Percentiles rank a stretch among this genome's conserved stretches.
Conservation (phyloP, 2,329 filamentous ascomycete genomes). For the Aspergillus chevalieri region DNA sequence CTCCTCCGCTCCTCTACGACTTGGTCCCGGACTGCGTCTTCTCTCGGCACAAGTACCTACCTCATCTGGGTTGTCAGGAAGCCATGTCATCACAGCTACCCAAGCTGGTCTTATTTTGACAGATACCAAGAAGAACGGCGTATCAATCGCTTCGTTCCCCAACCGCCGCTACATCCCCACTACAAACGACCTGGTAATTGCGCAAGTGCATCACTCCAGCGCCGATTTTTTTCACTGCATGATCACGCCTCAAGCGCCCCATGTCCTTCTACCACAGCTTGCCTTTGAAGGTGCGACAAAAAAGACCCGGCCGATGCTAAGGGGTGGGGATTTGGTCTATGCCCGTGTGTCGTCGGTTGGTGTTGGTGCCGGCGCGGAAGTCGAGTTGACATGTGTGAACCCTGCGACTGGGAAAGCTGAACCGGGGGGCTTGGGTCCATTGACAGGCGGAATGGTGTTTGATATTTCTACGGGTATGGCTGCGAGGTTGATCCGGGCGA, state of each 20-base stretch:
- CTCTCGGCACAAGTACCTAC: constrained; percentile 66
- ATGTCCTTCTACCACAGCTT: constrained; percentile 72
- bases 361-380: constrained; percentile 75
- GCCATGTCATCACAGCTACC: constrained; percentile 25
- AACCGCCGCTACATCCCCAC: constrained; percentile 66
- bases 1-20: constrained; percentile 62
- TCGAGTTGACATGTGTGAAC: constrained; percentile 86
- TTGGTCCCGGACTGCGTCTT: constrained; percentile 79
- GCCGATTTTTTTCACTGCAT: constrained; percentile 74
- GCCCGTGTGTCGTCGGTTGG: constrained; percentile 73
- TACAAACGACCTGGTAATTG: constrained; percentile 80
- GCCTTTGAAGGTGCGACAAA: constrained; percentile 91
- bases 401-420: constrained; percentile 81
- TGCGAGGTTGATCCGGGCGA: constrained; percentile 57
- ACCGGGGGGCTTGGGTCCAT: constrained; percentile 74
- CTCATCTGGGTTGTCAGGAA: constrained; percentile 53
- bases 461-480: constrained; percentile 73
- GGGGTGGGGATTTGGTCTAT: constrained; percentile 74
- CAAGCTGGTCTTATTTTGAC: constrained; percentile 32
- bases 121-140: constrained; percentile 36
- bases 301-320: constrained; percentile 79
- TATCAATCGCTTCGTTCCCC: constrained; percentile 30
- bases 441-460: constrained; percentile 83
- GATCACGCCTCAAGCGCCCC: constrained; percentile 58
- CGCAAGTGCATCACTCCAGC: constrained; percentile 69